Evolutionary conservation across 2,329 filamentous ascomycete species (phyloP).

Genomic region (Alternaria longipes): DNA sequence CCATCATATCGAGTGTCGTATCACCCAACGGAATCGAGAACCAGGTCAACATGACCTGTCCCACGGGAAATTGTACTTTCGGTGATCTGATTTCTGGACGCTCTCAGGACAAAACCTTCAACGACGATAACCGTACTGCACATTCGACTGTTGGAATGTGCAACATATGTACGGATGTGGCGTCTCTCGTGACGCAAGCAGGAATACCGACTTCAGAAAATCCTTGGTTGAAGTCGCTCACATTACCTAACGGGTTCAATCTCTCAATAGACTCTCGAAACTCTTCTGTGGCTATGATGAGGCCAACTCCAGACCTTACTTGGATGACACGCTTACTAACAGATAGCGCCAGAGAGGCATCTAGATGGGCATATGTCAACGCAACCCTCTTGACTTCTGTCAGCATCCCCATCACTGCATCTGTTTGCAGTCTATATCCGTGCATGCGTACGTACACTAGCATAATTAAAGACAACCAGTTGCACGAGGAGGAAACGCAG

Average conservation of each 20-base stretch:
- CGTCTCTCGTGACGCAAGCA: not conserved
- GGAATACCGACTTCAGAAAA: not conserved
- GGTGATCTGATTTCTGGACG: not conserved
- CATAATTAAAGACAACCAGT: not conserved
- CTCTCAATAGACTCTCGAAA: not conserved
- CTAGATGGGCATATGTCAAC: constrained; percentile 8
- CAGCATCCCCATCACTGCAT: not conserved
- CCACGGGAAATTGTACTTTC: not conserved
- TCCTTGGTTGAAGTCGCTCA: too few relatives aligned
- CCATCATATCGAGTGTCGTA: not conserved
- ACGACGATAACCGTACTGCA: not conserved
- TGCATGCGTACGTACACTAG: not conserved
- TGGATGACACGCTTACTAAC: not conserved
- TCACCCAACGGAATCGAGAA: not conserved
- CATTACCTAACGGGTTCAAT: not conserved
- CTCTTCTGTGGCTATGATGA: not conserved
- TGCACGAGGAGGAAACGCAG: not conserved
- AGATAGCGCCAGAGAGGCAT: not conserved
- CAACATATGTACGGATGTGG: not conserved
- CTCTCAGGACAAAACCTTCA: not conserved
- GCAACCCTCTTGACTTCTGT: not conserved
- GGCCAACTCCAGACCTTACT: not conserved
- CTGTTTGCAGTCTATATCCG: not conserved
- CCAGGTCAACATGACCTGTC: not conserved
- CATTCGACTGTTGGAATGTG: not conserved